Conservation (phyloP, 495 filamentous ascomycete species). For the Talaromyces ruber region DNA sequence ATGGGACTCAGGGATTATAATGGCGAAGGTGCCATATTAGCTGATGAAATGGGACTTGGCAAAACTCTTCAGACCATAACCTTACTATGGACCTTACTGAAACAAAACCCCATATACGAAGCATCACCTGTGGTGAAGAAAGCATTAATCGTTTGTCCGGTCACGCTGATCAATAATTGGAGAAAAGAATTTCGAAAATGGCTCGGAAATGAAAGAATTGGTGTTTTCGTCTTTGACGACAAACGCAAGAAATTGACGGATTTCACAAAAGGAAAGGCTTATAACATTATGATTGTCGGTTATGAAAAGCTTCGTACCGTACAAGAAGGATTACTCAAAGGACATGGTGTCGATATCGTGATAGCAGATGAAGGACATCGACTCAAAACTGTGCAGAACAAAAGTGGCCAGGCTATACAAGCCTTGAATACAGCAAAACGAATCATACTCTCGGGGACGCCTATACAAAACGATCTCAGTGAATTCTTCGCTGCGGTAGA, state of each 20-base stretch:
- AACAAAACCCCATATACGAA: slow-evolving; percentile 66
- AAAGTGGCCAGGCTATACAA: slow-evolving; percentile 67
- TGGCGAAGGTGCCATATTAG: slow-evolving; percentile 68
- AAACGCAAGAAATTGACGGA: slow-evolving; percentile 59
- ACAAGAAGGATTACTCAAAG: slow-evolving; percentile 56
- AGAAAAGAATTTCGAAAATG: slow-evolving; percentile 72
- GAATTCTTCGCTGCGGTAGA: slow-evolving; percentile 77
- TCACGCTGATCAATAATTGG: slow-evolving; percentile 75
- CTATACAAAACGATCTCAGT: slow-evolving; percentile 71
- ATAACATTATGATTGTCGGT: slow-evolving; percentile 74
- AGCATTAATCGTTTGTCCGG: slow-evolving; percentile 73
- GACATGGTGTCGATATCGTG: slow-evolving; percentile 62
- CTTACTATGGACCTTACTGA: slow-evolving; percentile 70
- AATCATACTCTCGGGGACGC: slow-evolving; percentile 69
- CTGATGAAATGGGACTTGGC: slow-evolving; percentile 78
- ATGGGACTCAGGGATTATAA: slow-evolving; percentile 70
- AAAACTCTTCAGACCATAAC: slow-evolving; percentile 77
- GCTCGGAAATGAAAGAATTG: slow-evolving; percentile 70
- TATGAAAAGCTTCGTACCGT: slow-evolving; percentile 71
- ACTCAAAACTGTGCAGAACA: slow-evolving; percentile 76
- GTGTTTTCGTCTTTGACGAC: slow-evolving; percentile 64
- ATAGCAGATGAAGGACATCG: slow-evolving; percentile 77
- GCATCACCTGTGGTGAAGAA: slow-evolving; percentile 61
- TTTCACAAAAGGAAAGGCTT: slow-evolving; percentile 68
- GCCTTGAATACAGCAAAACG: slow-evolving; percentile 59